Evolutionary conservation across 1,284 basidiomycete species (phyloP), one percentile per base, ranked within the genome.

Genomic region (Ganoderma leucocontextum): DNA sequence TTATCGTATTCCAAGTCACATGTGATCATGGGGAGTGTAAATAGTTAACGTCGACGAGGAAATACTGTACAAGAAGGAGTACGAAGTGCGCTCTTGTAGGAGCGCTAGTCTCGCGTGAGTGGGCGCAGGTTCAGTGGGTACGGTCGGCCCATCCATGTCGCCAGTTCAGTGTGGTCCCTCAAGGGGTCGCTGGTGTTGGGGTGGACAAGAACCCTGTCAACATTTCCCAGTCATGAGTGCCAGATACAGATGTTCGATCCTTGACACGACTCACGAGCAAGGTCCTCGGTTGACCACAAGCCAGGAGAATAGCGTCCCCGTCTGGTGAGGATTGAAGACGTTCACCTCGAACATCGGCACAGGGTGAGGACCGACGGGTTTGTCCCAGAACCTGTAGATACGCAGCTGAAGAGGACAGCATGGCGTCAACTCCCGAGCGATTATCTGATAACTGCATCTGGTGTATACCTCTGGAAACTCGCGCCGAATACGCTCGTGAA

Each of bases 271-370:
- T 65, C 75, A 90, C 89, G 89, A 89, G 80, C 87, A 88, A 0
- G 89, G 88, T 3, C 90, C 91, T 1, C 90, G 84, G 74, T 90
- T 83, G 13, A 90, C 87, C 3, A 84, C 85, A 2, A 92, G 82
- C 85, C 87, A 92, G 9, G 87, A 86, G 74, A 91, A 88, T 36
- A 92, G 77, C 0, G 89, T 83, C 1, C 91, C 90, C 0, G 89
- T 89, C 73, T 92, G 87, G 69, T 86, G 86, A 2, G 90, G 89
- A 7, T 79, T 86, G 78, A 91, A 91, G 4, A 86, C 87, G 75
- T 91, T 89, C 58, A 91, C 85, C 76, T 91, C 89, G 74, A 91
- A 92, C 89, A 91, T 91, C 1, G 89, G 85, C 2, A 85, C 84
- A 0, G 90, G 88, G 72, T 91, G 89, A 0, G 88, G 89, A 1